These are phyloP conservation scores for Orbilia javanica DNA, from an alignment of 2,329 filamentous ascomycete species.

Conservation along the genomic window DNA sequence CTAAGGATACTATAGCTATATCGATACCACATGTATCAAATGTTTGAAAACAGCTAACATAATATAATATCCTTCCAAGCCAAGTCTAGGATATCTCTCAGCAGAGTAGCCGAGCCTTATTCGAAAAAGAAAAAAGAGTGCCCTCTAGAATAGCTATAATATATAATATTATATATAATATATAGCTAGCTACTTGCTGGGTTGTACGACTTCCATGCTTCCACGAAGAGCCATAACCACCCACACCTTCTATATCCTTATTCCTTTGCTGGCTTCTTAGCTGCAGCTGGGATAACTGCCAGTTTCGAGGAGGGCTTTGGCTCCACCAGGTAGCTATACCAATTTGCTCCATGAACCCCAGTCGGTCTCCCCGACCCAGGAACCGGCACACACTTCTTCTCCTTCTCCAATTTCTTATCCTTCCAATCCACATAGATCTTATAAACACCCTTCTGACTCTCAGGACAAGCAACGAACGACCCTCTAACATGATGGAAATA, in stretches of 20 bases:
- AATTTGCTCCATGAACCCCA: not conserved
- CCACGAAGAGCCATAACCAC: not conserved
- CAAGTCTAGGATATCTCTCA: no score
- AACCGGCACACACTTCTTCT: slow-evolving; percentile 18
- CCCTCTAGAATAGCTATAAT: no score
- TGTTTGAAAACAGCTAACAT: no score
- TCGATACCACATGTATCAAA: no score
- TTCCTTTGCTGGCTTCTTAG: not conserved
- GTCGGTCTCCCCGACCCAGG: not conserved
- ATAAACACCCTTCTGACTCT: not conserved
- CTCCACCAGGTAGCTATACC: slow-evolving; percentile 14
- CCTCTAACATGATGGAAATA: not conserved
- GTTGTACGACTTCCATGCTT: not conserved
- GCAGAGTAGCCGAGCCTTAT: no score
- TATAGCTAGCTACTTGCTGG: not conserved
- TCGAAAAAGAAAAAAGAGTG: no score
- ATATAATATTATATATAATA: not conserved
- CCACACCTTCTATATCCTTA: not conserved
- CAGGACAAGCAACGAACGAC: slow-evolving; percentile 10
- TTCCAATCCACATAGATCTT: slow-evolving; percentile 4
- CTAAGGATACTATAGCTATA: no score
- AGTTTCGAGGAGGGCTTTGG: no score
- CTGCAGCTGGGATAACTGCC: no score
- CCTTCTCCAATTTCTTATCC: slow-evolving; percentile 10
- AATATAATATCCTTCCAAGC: no score